Evolutionary conservation across 2,329 filamentous ascomycete species (phyloP).

Genomic region (Aspergillus brunneoviolaceus): DNA sequence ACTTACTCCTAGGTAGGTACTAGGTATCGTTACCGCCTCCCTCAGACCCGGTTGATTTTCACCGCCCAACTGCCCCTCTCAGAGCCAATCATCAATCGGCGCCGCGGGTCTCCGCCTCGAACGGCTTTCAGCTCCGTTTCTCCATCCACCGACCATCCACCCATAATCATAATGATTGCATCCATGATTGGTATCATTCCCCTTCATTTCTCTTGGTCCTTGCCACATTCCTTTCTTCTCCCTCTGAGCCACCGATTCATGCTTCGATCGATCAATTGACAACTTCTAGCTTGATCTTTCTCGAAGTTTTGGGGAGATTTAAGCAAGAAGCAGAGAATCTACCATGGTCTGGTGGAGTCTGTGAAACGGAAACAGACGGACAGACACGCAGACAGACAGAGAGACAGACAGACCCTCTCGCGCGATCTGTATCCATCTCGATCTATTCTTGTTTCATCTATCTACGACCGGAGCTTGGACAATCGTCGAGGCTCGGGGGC

Average conservation of each 20-base stretch:
- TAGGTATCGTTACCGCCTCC: not conserved
- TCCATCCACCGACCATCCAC: too few relatives aligned
- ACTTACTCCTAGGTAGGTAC: too few relatives aligned
- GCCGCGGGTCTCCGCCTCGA: not conserved
- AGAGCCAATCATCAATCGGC: not conserved
- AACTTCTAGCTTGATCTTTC: not conserved
- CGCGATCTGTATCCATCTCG: not conserved
- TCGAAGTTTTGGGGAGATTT: not conserved
- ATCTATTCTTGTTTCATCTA: not conserved
- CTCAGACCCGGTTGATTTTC: not conserved
- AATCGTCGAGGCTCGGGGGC: slow-evolving; percentile 21
- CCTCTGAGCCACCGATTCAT: not conserved
- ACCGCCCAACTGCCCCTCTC: not conserved
- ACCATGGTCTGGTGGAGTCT: not conserved
- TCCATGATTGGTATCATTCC: too few relatives aligned
- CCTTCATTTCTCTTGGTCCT: not conserved
- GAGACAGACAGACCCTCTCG: not conserved
- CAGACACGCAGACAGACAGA: not conserved
- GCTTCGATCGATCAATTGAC: not conserved
- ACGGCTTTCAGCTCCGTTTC: not conserved
- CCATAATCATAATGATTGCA: too few relatives aligned
- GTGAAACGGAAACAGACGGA: not conserved
- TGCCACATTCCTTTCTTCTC: not conserved
- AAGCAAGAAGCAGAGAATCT: not conserved
- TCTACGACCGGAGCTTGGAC: not conserved